phyloP scores from a whole-genome alignment of 2,329 filamentous ascomycete genomes.

The Ophiostoma sp. region DNA sequence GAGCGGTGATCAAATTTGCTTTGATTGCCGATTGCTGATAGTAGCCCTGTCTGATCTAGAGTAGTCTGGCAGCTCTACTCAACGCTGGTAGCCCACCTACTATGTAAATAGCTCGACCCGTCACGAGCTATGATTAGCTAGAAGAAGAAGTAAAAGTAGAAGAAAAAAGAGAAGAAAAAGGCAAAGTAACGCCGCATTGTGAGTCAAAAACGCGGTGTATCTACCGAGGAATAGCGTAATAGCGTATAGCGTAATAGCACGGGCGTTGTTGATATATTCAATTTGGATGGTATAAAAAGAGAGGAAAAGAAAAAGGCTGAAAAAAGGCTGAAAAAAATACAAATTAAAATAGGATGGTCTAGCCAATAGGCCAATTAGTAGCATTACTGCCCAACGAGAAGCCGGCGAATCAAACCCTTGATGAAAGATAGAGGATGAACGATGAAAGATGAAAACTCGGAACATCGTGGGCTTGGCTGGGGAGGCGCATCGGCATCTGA shows the following conservation, averaged over 20 bases:
- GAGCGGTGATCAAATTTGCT: constrained; percentile 11
- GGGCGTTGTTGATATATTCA: background rate
- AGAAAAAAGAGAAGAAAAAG: too few species aligned
- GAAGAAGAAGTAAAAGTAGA: too few species aligned
- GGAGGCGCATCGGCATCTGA: background rate
- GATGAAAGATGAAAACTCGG: background rate
- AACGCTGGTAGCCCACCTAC: background rate
- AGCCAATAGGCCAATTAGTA: background rate
- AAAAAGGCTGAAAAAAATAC: too few species aligned
- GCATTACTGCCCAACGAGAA: background rate
- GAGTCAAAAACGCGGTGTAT: constrained; percentile 15
- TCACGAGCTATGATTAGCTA: constrained; percentile 6
- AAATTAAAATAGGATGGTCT: background rate
- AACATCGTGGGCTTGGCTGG: background rate
- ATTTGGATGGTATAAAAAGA: background rate
- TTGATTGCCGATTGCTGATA: background rate
- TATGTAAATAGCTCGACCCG: background rate
- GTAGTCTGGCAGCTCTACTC: background rate
- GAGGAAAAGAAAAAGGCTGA: too few species aligned
- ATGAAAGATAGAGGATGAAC: background rate
- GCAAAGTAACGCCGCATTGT: background rate
- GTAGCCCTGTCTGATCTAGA: background rate
- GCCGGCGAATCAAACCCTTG: background rate
- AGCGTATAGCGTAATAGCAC: background rate
- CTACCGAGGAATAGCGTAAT: background rate